phyloP scores from a whole-genome alignment of 495 filamentous ascomycete genomes.

The Echria macrotheca region DNA sequence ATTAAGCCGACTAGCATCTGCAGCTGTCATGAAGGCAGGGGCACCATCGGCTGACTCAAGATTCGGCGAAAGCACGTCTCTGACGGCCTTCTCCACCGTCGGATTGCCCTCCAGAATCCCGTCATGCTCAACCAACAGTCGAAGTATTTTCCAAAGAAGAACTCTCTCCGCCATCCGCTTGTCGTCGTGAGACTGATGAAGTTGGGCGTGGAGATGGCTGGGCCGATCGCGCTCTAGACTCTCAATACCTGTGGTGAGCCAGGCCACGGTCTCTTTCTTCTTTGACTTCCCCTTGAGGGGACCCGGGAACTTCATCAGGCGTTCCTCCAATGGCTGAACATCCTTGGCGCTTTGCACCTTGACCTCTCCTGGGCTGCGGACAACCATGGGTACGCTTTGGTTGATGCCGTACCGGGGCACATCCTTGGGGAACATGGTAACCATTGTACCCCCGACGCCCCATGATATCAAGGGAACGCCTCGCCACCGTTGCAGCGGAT shows the following conservation, averaged over 20 bases:
- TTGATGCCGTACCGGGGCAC: conserved; percentile 79
- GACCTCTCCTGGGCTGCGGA: conserved; percentile 79
- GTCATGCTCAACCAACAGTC: conserved; percentile 78
- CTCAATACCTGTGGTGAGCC: conserved; percentile 72
- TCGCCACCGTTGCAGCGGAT: conserved; percentile 83
- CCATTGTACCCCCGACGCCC: conserved; percentile 77
- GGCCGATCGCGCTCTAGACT: conserved; percentile 59
- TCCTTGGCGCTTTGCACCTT: conserved; percentile 67
- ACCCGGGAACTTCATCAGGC: conserved; percentile 77
- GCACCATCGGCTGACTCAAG: conserved; percentile 21
- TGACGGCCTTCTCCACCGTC: conserved; percentile 65
- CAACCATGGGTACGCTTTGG: conserved; percentile 65
- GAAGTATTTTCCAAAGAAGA: conserved; percentile 81
- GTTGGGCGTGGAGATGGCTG: conserved; percentile 40
- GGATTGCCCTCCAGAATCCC: conserved; percentile 71
- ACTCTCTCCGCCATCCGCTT: conserved; percentile 77
- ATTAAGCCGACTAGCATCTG: conserved; percentile 18
- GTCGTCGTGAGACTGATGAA: conserved; percentile 40
- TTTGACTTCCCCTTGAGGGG: conserved; percentile 83
- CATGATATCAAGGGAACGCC: conserved; percentile 81
- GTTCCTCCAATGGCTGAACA: conserved; percentile 60
- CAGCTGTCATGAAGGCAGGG: conserved; percentile 30
- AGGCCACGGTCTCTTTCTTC: conserved; percentile 86
- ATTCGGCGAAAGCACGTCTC: conserved; percentile 65
- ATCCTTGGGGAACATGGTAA: conserved; percentile 83